Base-by-base conservation (phyloP, 306 rosid species). In the Inga oerstediana region DNA sequence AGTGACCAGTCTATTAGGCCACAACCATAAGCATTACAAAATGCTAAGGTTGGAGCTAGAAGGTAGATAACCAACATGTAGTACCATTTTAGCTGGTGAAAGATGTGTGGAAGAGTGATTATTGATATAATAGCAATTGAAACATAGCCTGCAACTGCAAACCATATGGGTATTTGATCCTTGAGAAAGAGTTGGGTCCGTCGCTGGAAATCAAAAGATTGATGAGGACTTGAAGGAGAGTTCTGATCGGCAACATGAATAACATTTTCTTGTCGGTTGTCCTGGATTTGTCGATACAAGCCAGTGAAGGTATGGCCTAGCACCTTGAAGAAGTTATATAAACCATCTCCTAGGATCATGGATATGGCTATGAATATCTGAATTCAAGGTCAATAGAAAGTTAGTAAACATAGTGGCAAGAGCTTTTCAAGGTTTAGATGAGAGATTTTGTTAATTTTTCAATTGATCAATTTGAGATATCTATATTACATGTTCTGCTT, bases 1-100 rank as follows among this genome's bases (percentile, higher is more conserved):
- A 86, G 89, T 69, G 91, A 89, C 89, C 89, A 89, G 71, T 89
- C 88, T 39, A 87, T 89, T 79, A 86, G 87, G 32, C 91, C 89
- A 16, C 80, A 67, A 59, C 91, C 91, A 76, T 86, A 89, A 49
- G 91, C 89, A 84, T 89, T 89, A 78, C 88, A 89, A 58, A 89
- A 89, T 82, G 91, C 89, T 41, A 86, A 86, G 76, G 91, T 41
- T 52, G 91, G 91, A 58, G 89, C 91, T 76, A 86, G 30, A 12
- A 86, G 65, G 75, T 89, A 89, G 86, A 89, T 86, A 70, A 86
- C 85, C 64, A 89, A 73, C 62, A 89, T 76, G 87, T 84, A 79
- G 69, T 86, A 89, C 91, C 88, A 89, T 79, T 84, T 89, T 16
- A 89, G 85, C 22, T 86, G 85, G 84, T 32, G 84, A 66, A 89